Evolutionary conservation across 2,329 filamentous ascomycete genomes (phyloP).

Genomic region (Graphium sp.): DNA sequence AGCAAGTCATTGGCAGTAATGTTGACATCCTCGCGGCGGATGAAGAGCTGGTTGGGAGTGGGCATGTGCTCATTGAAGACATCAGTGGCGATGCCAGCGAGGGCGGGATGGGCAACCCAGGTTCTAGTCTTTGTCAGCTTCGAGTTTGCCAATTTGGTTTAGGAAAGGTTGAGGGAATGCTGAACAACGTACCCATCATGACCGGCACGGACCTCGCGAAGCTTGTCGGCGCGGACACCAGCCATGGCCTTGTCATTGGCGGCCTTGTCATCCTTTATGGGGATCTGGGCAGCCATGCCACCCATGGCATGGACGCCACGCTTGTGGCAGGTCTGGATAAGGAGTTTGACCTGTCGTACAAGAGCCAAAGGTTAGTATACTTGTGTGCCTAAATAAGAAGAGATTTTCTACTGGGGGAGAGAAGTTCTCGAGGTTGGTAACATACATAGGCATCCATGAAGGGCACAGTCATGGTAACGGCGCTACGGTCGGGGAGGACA

Average conservation of each 20-base stretch:
- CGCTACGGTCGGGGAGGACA: slow-evolving; percentile 77
- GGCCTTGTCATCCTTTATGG: slow-evolving; percentile 83
- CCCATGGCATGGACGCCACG: slow-evolving; percentile 98
- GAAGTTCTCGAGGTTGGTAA: too few relatives aligned
- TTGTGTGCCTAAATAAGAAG: background rate
- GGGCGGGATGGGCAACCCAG: slow-evolving; percentile 92
- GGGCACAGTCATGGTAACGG: slow-evolving; percentile 92
- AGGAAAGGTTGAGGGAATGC: background rate
- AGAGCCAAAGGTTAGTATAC: slow-evolving; percentile 1
- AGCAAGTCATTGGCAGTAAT: slow-evolving; percentile 80
- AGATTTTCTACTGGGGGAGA: too few relatives aligned
- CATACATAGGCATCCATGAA: slow-evolving; percentile 87
- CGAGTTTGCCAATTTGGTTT: slow-evolving; percentile 1
- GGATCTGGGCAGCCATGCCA: slow-evolving; percentile 97
- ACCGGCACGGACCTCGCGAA: slow-evolving; percentile 85
- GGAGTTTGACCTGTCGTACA: slow-evolving; percentile 58
- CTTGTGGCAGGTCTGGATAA: slow-evolving; percentile 96
- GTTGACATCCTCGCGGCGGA: slow-evolving; percentile 75
- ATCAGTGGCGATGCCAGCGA: slow-evolving; percentile 74
- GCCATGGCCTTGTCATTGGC: slow-evolving; percentile 95
- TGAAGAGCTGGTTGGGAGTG: slow-evolving; percentile 88
- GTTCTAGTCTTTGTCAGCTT: slow-evolving; percentile 26
- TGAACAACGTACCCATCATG: slow-evolving; percentile 54
- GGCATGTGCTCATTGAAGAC: slow-evolving; percentile 99
- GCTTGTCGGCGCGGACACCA: slow-evolving; percentile 82